Evolutionary conservation across 2,329 filamentous ascomycete genomes (phyloP).

Genomic region (Fusarium annulatum): DNA sequence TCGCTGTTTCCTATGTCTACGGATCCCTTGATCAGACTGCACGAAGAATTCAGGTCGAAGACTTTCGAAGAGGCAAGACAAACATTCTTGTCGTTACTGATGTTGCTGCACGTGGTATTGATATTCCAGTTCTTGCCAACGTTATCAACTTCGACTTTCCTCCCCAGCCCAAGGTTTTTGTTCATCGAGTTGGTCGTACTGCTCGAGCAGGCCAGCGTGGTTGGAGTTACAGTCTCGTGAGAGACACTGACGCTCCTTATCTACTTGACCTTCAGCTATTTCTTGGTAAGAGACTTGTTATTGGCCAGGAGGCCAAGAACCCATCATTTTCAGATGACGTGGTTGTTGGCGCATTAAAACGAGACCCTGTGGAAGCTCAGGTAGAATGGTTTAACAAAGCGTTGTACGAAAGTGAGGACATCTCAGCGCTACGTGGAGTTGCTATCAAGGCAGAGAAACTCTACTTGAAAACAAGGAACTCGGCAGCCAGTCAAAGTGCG

Average conservation of each 20-base stretch:
- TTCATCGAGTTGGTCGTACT: conserved; percentile 95
- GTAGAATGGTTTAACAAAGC: conserved; percentile 88
- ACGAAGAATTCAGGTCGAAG: conserved; percentile 89
- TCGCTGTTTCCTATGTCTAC: conserved; percentile 92
- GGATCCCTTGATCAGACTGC: conserved; percentile 95
- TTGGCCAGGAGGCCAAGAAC: conserved; percentile 73
- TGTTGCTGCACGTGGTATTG: conserved; percentile 95
- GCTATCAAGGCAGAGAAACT: conserved; percentile 91
- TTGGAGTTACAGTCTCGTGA: conserved; percentile 94
- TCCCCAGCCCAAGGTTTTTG: conserved; percentile 94
- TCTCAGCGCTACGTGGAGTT: conserved; percentile 76
- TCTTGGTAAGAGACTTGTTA: conserved; percentile 82
- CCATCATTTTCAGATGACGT: conserved; percentile 85
- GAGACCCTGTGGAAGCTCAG: conserved; percentile 78
- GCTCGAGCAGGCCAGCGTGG: conserved; percentile 92
- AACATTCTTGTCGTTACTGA: conserved; percentile 97
- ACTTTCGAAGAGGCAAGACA: conserved; percentile 84
- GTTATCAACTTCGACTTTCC: conserved; percentile 99
- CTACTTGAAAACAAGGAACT: conserved; percentile 89
- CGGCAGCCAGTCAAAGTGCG: conserved; percentile 89
- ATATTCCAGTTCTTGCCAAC: conserved; percentile 95
- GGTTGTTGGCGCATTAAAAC: conserved; percentile 79
- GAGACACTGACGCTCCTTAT: conserved; percentile 90
- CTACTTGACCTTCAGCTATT: conserved; percentile 95
- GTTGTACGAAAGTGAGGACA: conserved; percentile 78